Conservation (phyloP, 139 green algal species). For the Volvox reticuliferus region DNA sequence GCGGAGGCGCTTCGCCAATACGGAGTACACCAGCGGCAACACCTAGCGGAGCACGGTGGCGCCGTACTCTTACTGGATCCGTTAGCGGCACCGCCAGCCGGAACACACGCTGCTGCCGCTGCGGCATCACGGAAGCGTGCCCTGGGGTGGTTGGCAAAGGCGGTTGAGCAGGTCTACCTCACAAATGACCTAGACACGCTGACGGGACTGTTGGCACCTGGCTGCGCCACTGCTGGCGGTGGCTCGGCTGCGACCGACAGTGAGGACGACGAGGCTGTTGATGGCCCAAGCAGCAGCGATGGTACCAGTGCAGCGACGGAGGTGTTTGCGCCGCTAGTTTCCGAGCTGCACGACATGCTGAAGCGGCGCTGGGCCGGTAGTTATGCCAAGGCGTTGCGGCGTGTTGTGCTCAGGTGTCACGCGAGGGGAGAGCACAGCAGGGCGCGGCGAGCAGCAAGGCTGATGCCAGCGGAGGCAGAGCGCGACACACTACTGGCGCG, state of each 20-base stretch:
- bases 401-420: slow-evolving; percentile 1
- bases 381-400: slow-evolving; percentile 31
- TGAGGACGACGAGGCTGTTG: background rate
- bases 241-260: background rate
- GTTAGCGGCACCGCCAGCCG: background rate
- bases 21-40: background rate
- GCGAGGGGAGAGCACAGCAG: background rate
- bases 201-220: slow-evolving; percentile 6
- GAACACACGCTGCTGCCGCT: background rate
- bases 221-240: background rate
- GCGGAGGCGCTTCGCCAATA: background rate
- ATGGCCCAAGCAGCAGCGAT: background rate
- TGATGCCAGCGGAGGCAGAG: slow-evolving; percentile 28
- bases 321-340: background rate
- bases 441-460: background rate
- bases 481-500: background rate
- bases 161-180: slow-evolving; percentile 21
- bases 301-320: background rate
- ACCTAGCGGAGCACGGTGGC: background rate
- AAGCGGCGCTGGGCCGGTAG: slow-evolving; percentile 20
- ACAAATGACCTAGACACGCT: background rate
- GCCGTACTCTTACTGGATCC: background rate
- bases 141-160: slow-evolving; percentile 23
- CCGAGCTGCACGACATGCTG: slow-evolving; percentile 23
- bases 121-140: background rate